Evolutionary conservation across 192 early-diverging fungal species (phyloP), one percentile per base, ranked within the genome.

Genomic region (Gaertneriomyces semiglobifer): DNA sequence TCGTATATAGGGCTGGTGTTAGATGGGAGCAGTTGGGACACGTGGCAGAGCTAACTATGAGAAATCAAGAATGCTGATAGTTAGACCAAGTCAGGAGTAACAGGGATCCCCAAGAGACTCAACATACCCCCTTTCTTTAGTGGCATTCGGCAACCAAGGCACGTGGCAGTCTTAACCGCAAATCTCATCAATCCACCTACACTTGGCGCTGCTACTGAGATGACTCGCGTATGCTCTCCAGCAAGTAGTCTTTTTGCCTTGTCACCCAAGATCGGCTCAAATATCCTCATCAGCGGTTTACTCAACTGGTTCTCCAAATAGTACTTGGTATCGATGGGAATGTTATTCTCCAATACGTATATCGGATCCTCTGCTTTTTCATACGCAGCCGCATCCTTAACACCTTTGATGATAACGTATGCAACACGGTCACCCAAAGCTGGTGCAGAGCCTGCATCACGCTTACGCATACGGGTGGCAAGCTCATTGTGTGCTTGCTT

Each of bases 301-400:
- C 92, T 85, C 42, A 99, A 77, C 77, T 99, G 96, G 64, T 99
- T 93, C 60, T 98, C 94, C 20, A 98, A 81, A 67, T 99, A 99
- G 70, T 98, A 94, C 64, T 86, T 91, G 0, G 93, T 93, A 72
- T 99, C 96, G 58, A 99, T 96, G 2, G 96, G 94, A 47, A 99
- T 79, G 74, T 95, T 99, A 74, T 99, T 92, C 53, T 99, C 95
- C 45, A 99, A 85, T n/a, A 98, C 96, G 69, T 89, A 96, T 48
- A 99, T 88, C 19, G 96, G 96, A 70, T 99, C 96, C 73, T 99
- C 96, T 1, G 95, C 93, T 67, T 96, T 94, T 62, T 99, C 95
- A 67, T 98, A 98, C 7, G 94, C 92, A 43, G 92, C 89, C 8
- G 92, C 86, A 58, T 87, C 87, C 74, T 47, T 48, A 4, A 54